phyloP scores from a whole-genome alignment of 495 filamentous ascomycete species.

The Pseudotulostoma volvatum region DNA sequence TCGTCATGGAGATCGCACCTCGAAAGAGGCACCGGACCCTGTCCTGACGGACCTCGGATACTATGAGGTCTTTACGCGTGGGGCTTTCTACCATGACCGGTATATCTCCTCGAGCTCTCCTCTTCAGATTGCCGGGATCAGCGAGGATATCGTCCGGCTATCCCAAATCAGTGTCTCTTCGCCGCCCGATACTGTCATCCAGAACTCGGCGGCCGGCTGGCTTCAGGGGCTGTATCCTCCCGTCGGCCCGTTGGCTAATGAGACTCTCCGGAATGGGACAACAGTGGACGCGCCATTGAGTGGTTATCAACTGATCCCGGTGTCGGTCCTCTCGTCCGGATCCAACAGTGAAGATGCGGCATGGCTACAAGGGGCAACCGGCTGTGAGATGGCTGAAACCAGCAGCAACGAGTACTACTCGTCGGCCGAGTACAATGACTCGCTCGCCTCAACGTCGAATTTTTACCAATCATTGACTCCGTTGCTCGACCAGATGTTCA shows the following conservation, averaged over 20 bases:
- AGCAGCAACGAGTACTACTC: constrained; percentile 59
- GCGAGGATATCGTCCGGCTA: constrained; percentile 36
- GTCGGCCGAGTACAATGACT: constrained; percentile 38
- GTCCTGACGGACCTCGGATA: constrained; percentile 45
- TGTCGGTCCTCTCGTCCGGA: constrained; percentile 25
- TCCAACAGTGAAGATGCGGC: constrained; percentile 35
- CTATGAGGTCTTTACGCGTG: constrained; percentile 41
- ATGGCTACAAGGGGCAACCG: constrained; percentile 41
- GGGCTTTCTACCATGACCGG: constrained; percentile 43
- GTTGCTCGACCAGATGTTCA: constrained; percentile 43
- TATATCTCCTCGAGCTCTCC: constrained; percentile 38
- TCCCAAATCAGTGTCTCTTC: constrained; percentile 41
- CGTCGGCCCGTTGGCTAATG: constrained; percentile 21
- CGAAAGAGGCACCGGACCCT: constrained; percentile 36
- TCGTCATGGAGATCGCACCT: constrained; percentile 47
- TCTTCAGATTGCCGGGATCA: constrained; percentile 40
- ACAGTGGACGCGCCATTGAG: constrained; percentile 35
- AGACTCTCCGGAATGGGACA: constrained; percentile 36
- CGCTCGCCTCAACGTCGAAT: constrained; percentile 35
- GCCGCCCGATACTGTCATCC: constrained; percentile 44
- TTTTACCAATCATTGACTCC: constrained; percentile 51
- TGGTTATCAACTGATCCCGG: constrained; percentile 46
- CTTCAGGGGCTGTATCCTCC: constrained; percentile 49
- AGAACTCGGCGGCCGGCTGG: constrained; percentile 41
- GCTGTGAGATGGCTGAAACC: constrained; percentile 43